A percentile compares a stretch with the other conserved stretches of the same genome.
phyloP scores from a whole-genome alignment of 176 grass and related monocot species.

The Eragrostis nindensis region DNA sequence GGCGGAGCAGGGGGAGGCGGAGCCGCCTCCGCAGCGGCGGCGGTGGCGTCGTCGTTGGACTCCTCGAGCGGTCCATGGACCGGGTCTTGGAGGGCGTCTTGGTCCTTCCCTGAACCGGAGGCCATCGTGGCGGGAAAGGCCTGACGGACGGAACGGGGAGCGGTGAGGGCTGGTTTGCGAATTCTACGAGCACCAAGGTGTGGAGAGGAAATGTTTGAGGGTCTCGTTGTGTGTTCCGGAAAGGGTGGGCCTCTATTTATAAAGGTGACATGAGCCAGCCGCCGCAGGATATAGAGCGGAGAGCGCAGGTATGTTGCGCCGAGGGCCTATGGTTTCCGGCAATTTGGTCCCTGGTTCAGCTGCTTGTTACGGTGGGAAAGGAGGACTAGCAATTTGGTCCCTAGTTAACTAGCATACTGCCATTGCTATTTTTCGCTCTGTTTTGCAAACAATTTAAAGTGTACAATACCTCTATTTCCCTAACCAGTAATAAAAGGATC shows the following conservation, averaged over 20 bases:
- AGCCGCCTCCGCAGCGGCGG: neutral
- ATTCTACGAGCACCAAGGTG: neutral
- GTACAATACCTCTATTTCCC: no score
- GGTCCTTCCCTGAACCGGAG: slow-evolving; percentile 1
- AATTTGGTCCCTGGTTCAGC: no score
- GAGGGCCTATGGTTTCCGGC: no score
- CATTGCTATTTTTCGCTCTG: no score
- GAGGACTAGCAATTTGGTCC: no score
- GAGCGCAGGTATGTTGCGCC: neutral
- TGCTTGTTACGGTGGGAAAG: no score
- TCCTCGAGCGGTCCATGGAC: neutral
- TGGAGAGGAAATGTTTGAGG: neutral
- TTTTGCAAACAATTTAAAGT: no score
- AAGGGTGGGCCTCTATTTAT: neutral
- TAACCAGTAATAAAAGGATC: no score
- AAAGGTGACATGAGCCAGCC: neutral
- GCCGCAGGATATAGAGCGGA: neutral
- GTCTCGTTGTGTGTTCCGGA: neutral
- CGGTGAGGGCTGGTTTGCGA: neutral
- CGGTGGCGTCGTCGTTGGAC: neutral
- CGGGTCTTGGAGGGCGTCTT: slow-evolving; percentile 4
- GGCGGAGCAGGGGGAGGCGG: neutral
- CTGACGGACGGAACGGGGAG: neutral
- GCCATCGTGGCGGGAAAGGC: slow-evolving; percentile 40
- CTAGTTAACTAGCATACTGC: no score